Conservation (phyloP, 495 filamentous ascomycete species). For the Daldinia grandis region DNA sequence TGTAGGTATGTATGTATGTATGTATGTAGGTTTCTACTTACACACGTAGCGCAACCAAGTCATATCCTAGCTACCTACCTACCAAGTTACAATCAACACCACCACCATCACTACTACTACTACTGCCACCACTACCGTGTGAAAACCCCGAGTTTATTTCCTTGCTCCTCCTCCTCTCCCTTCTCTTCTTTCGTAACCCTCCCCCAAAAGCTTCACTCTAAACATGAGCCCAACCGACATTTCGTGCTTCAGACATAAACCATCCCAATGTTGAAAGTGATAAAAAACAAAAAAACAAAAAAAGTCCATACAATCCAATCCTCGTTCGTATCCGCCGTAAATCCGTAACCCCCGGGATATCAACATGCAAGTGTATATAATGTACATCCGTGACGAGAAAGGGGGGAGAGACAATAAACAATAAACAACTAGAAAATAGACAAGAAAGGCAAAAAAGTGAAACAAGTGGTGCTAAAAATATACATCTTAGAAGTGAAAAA, state of each 20-base stretch:
- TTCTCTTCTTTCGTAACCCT: background rate
- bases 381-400: constrained; percentile 33
- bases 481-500: constrained; percentile 21
- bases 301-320: constrained; percentile 20
- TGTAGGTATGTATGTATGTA: constrained; percentile 35
- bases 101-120: constrained; percentile 3
- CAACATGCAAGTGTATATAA: constrained; percentile 39
- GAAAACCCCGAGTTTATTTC: constrained; percentile 9
- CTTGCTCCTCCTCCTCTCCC: background rate
- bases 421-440: constrained; percentile 10
- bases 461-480: constrained; percentile 22
- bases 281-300: constrained; percentile 6
- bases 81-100: constrained; percentile 5
- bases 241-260: constrained; percentile 23
- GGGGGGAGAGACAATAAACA: constrained; percentile 8
- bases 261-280: constrained; percentile 34
- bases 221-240: constrained; percentile 15
- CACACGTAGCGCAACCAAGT: constrained; percentile 27
- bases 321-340: constrained; percentile 37
- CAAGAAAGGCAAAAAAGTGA: background rate
- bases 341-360: constrained; percentile 31
- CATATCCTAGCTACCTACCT: constrained; percentile 39
- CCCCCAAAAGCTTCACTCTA: constrained; percentile 7
- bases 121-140: background rate
- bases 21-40: constrained; percentile 35